phyloP scores from a whole-genome alignment of 2,329 filamentous ascomycete genomes.

The Colletotrichum noveboracense region DNA sequence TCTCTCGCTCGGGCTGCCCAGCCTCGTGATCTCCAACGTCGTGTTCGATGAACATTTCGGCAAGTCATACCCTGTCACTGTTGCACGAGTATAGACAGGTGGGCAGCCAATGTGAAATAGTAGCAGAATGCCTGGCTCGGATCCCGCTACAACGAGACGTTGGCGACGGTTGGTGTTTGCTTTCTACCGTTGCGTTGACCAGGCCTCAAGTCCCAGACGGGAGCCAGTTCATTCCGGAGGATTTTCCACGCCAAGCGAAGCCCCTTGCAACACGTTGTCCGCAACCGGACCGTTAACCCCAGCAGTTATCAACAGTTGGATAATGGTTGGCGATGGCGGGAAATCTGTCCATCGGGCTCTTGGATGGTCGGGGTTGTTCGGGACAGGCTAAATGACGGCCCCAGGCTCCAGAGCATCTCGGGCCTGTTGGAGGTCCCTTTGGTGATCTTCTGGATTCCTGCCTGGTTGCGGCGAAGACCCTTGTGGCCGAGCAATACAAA shows the following conservation, averaged over 20 bases:
- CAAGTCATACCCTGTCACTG: background rate
- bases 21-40: background rate
- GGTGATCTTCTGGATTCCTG: constrained; percentile 22
- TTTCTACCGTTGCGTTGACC: constrained; percentile 5
- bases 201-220: background rate
- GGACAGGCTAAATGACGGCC: constrained; percentile 11
- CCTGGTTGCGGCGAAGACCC: constrained; percentile 20
- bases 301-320: background rate
- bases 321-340: constrained; percentile 9
- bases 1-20: background rate
- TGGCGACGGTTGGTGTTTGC: background rate
- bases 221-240: constrained; percentile 8
- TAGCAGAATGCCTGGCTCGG: background rate
- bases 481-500: constrained; percentile 11
- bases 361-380: background rate
- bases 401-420: background rate
- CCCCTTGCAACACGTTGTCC: constrained; percentile 10
- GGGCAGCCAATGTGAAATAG: background rate
- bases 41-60: background rate
- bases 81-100: background rate
- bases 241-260: constrained; percentile 21
- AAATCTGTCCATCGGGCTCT: constrained; percentile 5
- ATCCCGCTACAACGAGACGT: background rate
- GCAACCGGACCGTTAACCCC: constrained; percentile 11
- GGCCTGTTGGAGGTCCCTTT: constrained; percentile 12